Base-by-base conservation (phyloP, 108 stramenopile genomes). In the Cylindrotheca closterium region DNA sequence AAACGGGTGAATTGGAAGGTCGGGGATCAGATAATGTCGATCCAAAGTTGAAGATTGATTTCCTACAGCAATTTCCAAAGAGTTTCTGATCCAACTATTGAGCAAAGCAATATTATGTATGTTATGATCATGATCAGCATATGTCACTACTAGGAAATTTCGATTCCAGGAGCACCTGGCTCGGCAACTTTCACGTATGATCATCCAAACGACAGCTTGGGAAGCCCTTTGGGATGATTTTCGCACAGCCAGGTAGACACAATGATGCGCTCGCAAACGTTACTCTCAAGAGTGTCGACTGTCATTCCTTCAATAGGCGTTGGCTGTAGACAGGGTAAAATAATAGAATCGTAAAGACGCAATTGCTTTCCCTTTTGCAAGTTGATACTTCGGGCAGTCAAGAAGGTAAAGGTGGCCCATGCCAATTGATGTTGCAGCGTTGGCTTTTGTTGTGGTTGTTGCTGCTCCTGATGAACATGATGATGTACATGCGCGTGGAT, bases 1-100 rank as follows among this genome's bases (percentile, higher is more conserved):
- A 54, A 19, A 71, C 75, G 2, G 86, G 81, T 4, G 86, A 87
- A 58, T 29, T 83, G 30, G 72, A 65, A 46, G 72, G 82, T 51
- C 58, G 68, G 54, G 24, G 71, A 18, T 69, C 70, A 22, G 69
- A 83, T 5, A 71, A 81, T 31, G 85, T 87, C 34, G 85, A 87
- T 72, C 80, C 85, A 45, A 73, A 65, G 57, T 42, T 83, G 58
- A 83, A 75, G 29, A 87, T 87, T 52, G 82, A 87, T 66, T 68
- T 74, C 30, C 51, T 83, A 19, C 78, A 87, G 51, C 63, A 75
- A 42, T 87, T 87, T 49, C 85, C 85, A 7, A 42, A 15, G 37
- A 15, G 37, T 45, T 56, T 78, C 48, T 21, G 51, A 33, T 55
- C 37, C 23, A 51, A 28, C 18, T 59, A 42, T 34, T 23, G n/a